phyloP scores from a whole-genome alignment of 73 alveolate genomes.

The Blepharisma stoltei region DNA sequence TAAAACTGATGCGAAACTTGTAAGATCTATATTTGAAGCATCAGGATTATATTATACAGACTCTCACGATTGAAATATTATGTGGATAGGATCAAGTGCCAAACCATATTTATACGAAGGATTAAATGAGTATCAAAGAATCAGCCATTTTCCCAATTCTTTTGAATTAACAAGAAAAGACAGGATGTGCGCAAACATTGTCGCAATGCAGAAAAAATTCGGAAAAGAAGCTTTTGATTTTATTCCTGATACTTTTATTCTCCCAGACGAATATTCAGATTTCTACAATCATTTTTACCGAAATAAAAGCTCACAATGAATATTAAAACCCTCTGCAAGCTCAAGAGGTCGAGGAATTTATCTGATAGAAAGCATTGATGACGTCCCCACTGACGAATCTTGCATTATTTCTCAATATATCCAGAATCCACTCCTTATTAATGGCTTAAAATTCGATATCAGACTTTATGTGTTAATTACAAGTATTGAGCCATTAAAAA shows the following conservation, averaged over 20 bases:
- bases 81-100: slow-evolving; percentile 60
- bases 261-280: slow-evolving; percentile 64
- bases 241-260: slow-evolving; percentile 77
- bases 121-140: slow-evolving; percentile 61
- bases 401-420: slow-evolving; percentile 76
- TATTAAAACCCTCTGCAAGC: slow-evolving; percentile 80
- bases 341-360: slow-evolving; percentile 92
- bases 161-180: slow-evolving; percentile 79
- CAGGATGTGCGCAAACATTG: slow-evolving; percentile 56
- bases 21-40: slow-evolving; percentile 48
- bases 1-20: slow-evolving; percentile 50
- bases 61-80: slow-evolving; percentile 67
- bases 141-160: slow-evolving; percentile 81
- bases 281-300: slow-evolving; percentile 25
- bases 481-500: slow-evolving; percentile 77
- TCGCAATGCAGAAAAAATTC: slow-evolving; percentile 59
- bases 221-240: slow-evolving; percentile 55
- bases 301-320: slow-evolving; percentile 61
- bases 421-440: slow-evolving; percentile 81
- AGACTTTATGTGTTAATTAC: slow-evolving; percentile 88
- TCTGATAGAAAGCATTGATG: slow-evolving; percentile 53
- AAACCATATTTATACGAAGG: slow-evolving; percentile 68
- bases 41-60: slow-evolving; percentile 54
- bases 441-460: slow-evolving; percentile 87
- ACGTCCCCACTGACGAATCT: slow-evolving; percentile 48